Base-by-base conservation (phyloP, 2,329 filamentous ascomycete species). In the Pestalotiopsis sp. region DNA sequence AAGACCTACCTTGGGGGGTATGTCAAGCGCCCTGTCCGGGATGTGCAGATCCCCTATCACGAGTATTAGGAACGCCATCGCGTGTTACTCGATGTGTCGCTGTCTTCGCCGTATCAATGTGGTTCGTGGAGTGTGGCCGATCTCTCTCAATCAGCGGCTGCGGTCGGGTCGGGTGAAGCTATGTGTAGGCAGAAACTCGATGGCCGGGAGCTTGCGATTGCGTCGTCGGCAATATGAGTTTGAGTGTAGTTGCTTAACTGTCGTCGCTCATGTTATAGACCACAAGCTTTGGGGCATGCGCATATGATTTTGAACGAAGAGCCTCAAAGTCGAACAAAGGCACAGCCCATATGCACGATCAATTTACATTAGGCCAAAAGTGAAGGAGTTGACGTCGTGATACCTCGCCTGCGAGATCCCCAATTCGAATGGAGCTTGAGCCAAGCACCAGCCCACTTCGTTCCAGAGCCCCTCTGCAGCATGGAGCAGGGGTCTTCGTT, bases 21-120 rank as follows among this genome's bases (percentile, higher is more conserved):
- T 95, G 81, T 97, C 94, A 72, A 96, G 90, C 75, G 94, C 94
- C 79, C 94, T 88, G 82, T 97, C 94, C 76, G 94, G 94, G 82
- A 97, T 97, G 84, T 97, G 94, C 67, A 97, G 89, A 84, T 97
- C 94, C 80, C 94, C 94, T 75, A 97, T 93, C 78, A 96, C 93
- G 79, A 97, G 89, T 78, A 97, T 94, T 74, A 97, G 87, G 82
- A 95, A 93, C 72, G 94, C 93, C 85, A 95, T 94, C 86, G 90
- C 92, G 23, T 5, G 7, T 27, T 64, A 39, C 36, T 12, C 7
- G 23, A 52, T 52, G 6, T 52, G 45, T n/a, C 45, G 17, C 4
- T 75, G 68, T 65, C 68, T 66, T 27, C 31, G 65, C 66, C 14
- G 71, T 73, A 65, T 39, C n/a, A 67, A 11, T 13, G 13, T 31